Evolutionary conservation across 805 yeast species (phyloP).

Genomic region (Scheffersomyces ergatensis): DNA sequence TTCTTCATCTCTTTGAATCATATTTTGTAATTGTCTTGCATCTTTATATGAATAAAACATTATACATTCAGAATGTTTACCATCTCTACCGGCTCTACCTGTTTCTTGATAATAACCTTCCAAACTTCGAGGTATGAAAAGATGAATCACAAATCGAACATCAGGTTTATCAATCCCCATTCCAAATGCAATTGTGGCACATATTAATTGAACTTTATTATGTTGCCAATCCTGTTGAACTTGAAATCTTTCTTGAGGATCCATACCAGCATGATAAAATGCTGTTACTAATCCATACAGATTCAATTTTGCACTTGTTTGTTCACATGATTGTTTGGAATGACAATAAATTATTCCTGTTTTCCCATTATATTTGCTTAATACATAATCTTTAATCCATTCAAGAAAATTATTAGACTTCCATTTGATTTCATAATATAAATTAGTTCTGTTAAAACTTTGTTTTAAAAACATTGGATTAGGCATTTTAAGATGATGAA

Average conservation of each 20-base stretch:
- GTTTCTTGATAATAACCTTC: constrained; percentile 99
- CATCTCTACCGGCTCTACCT: constrained; percentile 98
- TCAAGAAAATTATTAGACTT: constrained; percentile 58
- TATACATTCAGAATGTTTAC: constrained; percentile 75
- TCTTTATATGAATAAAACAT: constrained; percentile 80
- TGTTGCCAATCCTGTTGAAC: constrained; percentile 86
- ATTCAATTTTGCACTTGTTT: constrained; percentile 59
- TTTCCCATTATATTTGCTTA: constrained; percentile 46
- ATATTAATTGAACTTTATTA: constrained; percentile 69
- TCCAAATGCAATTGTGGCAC: constrained; percentile 98
- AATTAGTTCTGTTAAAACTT: constrained; percentile 87
- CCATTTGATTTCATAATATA: constrained; percentile 71
- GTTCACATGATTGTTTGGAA: constrained; percentile 86
- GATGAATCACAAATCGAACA: constrained; percentile 87
- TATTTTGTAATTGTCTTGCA: constrained; percentile 68
- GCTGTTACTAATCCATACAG: constrained; percentile 64
- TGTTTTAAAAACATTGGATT: constrained; percentile 72
- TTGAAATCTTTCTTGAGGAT: constrained; percentile 62
- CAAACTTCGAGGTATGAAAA: constrained; percentile 81
- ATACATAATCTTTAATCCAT: constrained; percentile 58
- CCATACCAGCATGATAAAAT: constrained; percentile 95
- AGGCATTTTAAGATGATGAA: constrained; percentile 67
- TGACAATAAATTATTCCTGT: constrained; percentile 94
- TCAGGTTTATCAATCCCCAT: constrained; percentile 99
- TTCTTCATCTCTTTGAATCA: constrained; percentile 76